Percentiles rank a stretch among this genome's conserved stretches.
These are phyloP conservation scores for Catharanthus roseus DNA, from an alignment of 257 asterid species.

Conservation along the genomic window DNA sequence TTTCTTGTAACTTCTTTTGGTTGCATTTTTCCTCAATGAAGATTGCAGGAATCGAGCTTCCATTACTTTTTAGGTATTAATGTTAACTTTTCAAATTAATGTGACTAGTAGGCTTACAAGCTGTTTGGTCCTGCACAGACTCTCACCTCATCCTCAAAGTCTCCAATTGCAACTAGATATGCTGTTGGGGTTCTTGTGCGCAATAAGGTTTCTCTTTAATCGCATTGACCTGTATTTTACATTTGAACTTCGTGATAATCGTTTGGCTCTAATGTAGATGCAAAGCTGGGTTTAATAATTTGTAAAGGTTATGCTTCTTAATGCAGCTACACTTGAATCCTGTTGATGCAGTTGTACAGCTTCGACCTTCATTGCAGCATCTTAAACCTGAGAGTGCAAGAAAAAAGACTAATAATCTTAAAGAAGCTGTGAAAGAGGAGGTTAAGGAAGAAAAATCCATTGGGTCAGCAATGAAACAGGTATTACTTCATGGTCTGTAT, in stretches of 20 bases:
- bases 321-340: constrained; percentile 86
- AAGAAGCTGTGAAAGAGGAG: constrained; percentile 35
- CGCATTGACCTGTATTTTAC: constrained; percentile 9
- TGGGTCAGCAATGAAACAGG: constrained; percentile 53
- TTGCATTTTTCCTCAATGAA: not conserved
- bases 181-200: constrained; percentile 66
- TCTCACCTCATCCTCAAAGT: constrained; percentile 51
- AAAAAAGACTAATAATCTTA: constrained; percentile 33
- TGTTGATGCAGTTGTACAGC: constrained; percentile 74
- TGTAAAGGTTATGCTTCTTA: constrained; percentile 6
- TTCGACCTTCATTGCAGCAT: constrained; percentile 69
- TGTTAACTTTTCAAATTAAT: not conserved
- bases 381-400: constrained; percentile 35
- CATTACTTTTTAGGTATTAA: not conserved
- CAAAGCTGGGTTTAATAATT: constrained; percentile 5
- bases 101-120: not conserved
- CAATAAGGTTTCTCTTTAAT: constrained; percentile 50
- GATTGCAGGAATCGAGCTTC: not conserved
- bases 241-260: constrained; percentile 5
- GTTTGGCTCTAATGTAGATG: not conserved
- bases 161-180: constrained; percentile 43
- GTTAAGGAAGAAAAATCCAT: constrained; percentile 36
- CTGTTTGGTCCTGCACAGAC: constrained; percentile 33
- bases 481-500: constrained; percentile 20
- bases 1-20: not conserved